Evolutionary conservation across 2,329 filamentous ascomycete species (phyloP), one percentile per base, ranked within the genome.

Genomic region (Cadophora gregata): DNA sequence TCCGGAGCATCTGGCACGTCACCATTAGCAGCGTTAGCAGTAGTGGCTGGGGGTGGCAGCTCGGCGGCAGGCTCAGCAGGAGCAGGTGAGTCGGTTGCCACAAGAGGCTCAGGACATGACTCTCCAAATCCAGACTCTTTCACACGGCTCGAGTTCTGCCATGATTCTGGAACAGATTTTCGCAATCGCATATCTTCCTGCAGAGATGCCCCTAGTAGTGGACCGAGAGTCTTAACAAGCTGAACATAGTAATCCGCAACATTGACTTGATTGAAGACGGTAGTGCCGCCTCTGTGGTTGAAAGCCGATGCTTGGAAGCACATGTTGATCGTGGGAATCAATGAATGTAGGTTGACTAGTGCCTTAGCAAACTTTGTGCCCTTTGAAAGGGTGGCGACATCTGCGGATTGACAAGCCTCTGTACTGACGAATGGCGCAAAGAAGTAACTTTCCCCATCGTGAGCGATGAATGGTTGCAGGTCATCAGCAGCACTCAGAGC

Each of bases 341-440:
- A 85, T 3, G 88, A 90, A 75, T 96, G 91, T 12, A 91, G 84
- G 62, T 90, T 89, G 50, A 95, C 85, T 62, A 99, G 81, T 58
- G 92, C 88, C 77, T 96, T 97, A 64, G 90, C 88, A 69, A 92
- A 86, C 65, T 84, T 85, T 6, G 93, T 97, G n/a, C 93, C 93
- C 67, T 86, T 84, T 1, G 82, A 79, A 24, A 87, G 77, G 61
- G 83, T 78, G n/a, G 79, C 78, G 8, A 79, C 72, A 27, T 78
- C 71, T 51, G 80, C 80, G 24, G 79, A 75, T 45, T 78, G 74
- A 61, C 75, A 75, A 38, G 76, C 69, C 53, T 77, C 74, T 12
- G 78, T 73, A 19, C 82, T 78, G 73, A 97, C 82, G 63, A 89
- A 89, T 0, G 88, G 84, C 0, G 85, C 85, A 77, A 97, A 97